A percentile compares a stretch with the other conserved stretches of the same genome.
These are phyloP conservation scores for Xanthoparmelia taractica DNA, from an alignment of 495 filamentous ascomycete species.

Conservation along the genomic window DNA sequence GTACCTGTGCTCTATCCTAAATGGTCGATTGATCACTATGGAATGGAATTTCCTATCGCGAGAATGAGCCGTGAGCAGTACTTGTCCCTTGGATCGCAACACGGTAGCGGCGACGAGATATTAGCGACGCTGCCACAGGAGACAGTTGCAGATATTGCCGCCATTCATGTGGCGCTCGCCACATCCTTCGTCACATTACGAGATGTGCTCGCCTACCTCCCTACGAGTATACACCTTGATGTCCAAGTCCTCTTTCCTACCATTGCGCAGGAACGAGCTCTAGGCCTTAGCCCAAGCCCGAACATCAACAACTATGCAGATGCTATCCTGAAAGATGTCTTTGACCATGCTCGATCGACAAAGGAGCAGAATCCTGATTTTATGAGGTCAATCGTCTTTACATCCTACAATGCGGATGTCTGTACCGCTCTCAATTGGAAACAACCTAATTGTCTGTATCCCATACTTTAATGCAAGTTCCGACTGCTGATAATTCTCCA, in stretches of 20 bases:
- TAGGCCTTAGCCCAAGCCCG: constrained; percentile 60
- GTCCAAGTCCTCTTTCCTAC: constrained; percentile 81
- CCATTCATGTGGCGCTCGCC: constrained; percentile 61
- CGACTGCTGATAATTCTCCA: constrained; percentile 26
- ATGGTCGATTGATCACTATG: constrained; percentile 71
- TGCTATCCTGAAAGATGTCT: constrained; percentile 72
- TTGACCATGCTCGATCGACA: constrained; percentile 77
- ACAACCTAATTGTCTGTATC: constrained; percentile 81
- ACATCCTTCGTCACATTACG: constrained; percentile 65
- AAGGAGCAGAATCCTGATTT: constrained; percentile 59
- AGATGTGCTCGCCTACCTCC: constrained; percentile 66
- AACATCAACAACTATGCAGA: constrained; percentile 86
- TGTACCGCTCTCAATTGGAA: constrained; percentile 98
- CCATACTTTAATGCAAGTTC: not conserved
- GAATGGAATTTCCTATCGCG: constrained; percentile 72
- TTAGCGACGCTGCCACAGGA: constrained; percentile 41
- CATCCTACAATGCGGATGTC: constrained; percentile 77
- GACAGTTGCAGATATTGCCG: constrained; percentile 49
- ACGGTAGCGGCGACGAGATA: constrained; percentile 37
- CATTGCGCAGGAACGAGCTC: constrained; percentile 54
- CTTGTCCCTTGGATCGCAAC: constrained; percentile 51
- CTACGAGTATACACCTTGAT: constrained; percentile 72
- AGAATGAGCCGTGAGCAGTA: constrained; percentile 71
- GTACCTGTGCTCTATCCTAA: constrained; percentile 78
- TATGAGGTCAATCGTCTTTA: constrained; percentile 83